These are phyloP conservation scores for Pueraria montana DNA, from an alignment of 306 rosid species.

Conservation along the genomic window DNA sequence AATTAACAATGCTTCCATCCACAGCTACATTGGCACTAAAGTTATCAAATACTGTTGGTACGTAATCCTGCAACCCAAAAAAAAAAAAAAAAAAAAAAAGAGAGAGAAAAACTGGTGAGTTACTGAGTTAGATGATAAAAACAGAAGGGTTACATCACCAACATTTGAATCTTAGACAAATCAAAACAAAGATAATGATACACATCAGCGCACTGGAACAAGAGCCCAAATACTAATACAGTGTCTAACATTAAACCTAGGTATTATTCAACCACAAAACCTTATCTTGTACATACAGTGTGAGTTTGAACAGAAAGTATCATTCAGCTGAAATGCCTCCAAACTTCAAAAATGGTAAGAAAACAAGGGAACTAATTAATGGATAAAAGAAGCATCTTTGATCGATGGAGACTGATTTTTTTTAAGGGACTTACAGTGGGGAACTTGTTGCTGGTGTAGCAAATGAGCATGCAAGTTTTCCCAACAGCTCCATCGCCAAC, in stretches of 20 bases:
- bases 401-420: slow-evolving; percentile 10
- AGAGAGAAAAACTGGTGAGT: slow-evolving; percentile 17
- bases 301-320: not conserved
- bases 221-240: not conserved
- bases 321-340: not conserved
- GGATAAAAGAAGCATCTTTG: slow-evolving; percentile 28
- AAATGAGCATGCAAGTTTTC: slow-evolving; percentile 97
- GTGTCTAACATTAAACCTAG: not conserved
- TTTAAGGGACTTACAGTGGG: slow-evolving; percentile 73
- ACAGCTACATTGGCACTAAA: slow-evolving; percentile 97
- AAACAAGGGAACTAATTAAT: not conserved
- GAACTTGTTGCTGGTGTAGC: slow-evolving; percentile 98
- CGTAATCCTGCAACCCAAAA: slow-evolving; percentile 73
- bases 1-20: slow-evolving; percentile 91
- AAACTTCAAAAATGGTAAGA: slow-evolving; percentile 37
- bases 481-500: slow-evolving; percentile 99
- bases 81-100: not conserved
- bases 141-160: slow-evolving; percentile 6
- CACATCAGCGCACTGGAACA: not conserved
- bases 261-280: not conserved
- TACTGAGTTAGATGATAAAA: slow-evolving; percentile 15
- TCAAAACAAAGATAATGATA: slow-evolving; percentile 19
- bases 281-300: slow-evolving; percentile 7
- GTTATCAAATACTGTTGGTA: slow-evolving; percentile 96
- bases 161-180: slow-evolving; percentile 14